A percentile compares a stretch with the other conserved stretches of the same genome.
Conservation (phyloP, 257 asterid species). For the Oldenlandia corymbosa region DNA sequence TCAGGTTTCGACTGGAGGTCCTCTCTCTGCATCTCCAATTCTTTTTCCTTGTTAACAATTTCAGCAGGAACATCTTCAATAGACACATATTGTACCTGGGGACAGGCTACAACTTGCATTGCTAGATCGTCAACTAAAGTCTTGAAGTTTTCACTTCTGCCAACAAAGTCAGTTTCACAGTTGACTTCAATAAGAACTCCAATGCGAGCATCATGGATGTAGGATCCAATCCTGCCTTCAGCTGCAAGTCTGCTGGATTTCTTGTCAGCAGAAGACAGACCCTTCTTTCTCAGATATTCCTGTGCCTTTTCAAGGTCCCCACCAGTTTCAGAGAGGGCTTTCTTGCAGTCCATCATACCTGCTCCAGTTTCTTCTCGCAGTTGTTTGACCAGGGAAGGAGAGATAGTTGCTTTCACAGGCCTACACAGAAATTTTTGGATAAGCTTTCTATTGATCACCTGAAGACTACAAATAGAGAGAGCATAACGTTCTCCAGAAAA, state of each 20-base stretch:
- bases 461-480: not conserved
- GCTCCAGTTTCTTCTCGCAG: slow-evolving; percentile 95
- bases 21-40: slow-evolving; percentile 90
- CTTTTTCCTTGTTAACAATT: slow-evolving; percentile 55
- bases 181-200: slow-evolving; percentile 94
- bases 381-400: slow-evolving; percentile 83
- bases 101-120: slow-evolving; percentile 93
- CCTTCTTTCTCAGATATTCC: slow-evolving; percentile 85
- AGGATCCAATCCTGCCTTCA: slow-evolving; percentile 89
- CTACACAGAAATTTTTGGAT: slow-evolving; percentile 29
- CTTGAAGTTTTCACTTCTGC: slow-evolving; percentile 69
- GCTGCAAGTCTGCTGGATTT: slow-evolving; percentile 93
- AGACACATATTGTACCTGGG: slow-evolving; percentile 71
- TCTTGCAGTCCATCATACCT: slow-evolving; percentile 99
- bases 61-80: slow-evolving; percentile 68
- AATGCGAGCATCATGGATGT: slow-evolving; percentile 88
- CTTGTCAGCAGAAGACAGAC: slow-evolving; percentile 90
- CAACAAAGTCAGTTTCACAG: slow-evolving; percentile 97
- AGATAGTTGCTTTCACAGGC: slow-evolving; percentile 48
- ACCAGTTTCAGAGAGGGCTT: slow-evolving; percentile 83
- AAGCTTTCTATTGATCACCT: not conserved
- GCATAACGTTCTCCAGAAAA: not conserved
- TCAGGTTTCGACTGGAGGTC: slow-evolving; percentile 88
- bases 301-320: slow-evolving; percentile 90
- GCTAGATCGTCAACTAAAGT: slow-evolving; percentile 78